phyloP scores from a whole-genome alignment of 2,329 filamentous ascomycete genomes.

The Didymella glomerata region DNA sequence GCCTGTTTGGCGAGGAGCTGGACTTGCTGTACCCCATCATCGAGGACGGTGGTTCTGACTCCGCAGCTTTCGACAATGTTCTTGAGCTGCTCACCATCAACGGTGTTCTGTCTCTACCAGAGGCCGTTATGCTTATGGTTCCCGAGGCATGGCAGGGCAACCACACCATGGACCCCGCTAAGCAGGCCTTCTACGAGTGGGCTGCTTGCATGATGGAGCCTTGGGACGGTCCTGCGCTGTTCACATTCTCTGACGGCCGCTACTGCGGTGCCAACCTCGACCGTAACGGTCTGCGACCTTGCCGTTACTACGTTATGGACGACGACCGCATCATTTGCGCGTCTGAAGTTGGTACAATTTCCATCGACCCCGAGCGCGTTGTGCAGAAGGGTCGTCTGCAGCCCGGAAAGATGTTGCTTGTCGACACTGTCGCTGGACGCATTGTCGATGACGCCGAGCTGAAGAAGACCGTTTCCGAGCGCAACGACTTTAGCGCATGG shows the following conservation, averaged over 20 bases:
- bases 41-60: conserved; percentile 95
- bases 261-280: conserved; percentile 98
- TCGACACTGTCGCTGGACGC: conserved; percentile 88
- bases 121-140: conserved; percentile 98
- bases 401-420: conserved; percentile 93
- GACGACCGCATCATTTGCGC: conserved; percentile 98
- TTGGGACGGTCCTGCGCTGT: conserved; percentile 95
- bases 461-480: conserved; percentile 85
- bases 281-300: conserved; percentile 92
- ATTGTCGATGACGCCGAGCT: conserved; percentile 95
- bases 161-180: conserved; percentile 87
- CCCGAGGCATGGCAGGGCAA: conserved; percentile 98
- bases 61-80: conserved; percentile 96
- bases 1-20: conserved; percentile 90
- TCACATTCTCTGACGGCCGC: conserved; percentile 95
- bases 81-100: conserved; percentile 94
- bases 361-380: conserved; percentile 86
- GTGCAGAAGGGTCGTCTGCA: conserved; percentile 93
- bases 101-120: conserved; percentile 90
- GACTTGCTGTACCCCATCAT: conserved; percentile 92
- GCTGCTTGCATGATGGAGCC: conserved; percentile 99
- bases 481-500: conserved; percentile 89
- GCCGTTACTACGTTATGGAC: conserved; percentile 95
- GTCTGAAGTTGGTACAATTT: conserved; percentile 93
- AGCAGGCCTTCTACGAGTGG: conserved; percentile 98